phyloP scores from a whole-genome alignment of 805 yeast species.

The Lachancea kluyveri region DNA sequence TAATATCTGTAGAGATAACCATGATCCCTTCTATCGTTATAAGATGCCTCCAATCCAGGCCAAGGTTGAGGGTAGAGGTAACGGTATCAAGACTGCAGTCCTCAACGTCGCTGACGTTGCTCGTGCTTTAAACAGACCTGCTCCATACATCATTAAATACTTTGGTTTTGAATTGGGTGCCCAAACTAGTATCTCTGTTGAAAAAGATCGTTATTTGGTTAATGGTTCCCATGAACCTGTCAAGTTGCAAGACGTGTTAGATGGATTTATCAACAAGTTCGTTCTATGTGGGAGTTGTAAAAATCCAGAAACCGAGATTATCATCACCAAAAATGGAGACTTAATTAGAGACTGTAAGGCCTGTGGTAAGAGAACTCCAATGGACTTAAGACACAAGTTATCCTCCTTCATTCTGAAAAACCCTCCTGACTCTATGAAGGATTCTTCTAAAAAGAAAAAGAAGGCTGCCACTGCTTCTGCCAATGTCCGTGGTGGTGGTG shows the following conservation, averaged over 20 bases:
- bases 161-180: slow-evolving; percentile 98
- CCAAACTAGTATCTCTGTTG: slow-evolving; percentile 77
- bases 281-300: slow-evolving; percentile 92
- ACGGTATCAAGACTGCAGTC: slow-evolving; percentile 96
- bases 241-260: slow-evolving; percentile 88
- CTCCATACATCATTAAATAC: slow-evolving; percentile 85
- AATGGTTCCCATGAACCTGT: slow-evolving; percentile 91
- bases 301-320: slow-evolving; percentile 95
- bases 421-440: slow-evolving; percentile 63
- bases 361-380: slow-evolving; percentile 83
- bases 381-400: slow-evolving; percentile 82
- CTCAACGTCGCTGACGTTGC: slow-evolving; percentile 85
- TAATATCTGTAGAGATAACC: slow-evolving; percentile 93
- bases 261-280: slow-evolving; percentile 88
- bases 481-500: slow-evolving; percentile 83
- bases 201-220: slow-evolving; percentile 79
- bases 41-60: slow-evolving; percentile 98
- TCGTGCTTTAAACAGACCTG: slow-evolving; percentile 88
- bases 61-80: slow-evolving; percentile 97
- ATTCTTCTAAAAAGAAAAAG: slow-evolving; percentile 51
- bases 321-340: slow-evolving; percentile 58
- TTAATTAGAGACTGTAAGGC: slow-evolving; percentile 95
- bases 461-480: slow-evolving; percentile 87
- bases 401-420: slow-evolving; percentile 85
- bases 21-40: slow-evolving; percentile 98